Evolutionary conservation across 768 basidiomycete genomes (phyloP), one percentile per base, ranked within the genome.

Genomic region (Lyophyllum semitale): DNA sequence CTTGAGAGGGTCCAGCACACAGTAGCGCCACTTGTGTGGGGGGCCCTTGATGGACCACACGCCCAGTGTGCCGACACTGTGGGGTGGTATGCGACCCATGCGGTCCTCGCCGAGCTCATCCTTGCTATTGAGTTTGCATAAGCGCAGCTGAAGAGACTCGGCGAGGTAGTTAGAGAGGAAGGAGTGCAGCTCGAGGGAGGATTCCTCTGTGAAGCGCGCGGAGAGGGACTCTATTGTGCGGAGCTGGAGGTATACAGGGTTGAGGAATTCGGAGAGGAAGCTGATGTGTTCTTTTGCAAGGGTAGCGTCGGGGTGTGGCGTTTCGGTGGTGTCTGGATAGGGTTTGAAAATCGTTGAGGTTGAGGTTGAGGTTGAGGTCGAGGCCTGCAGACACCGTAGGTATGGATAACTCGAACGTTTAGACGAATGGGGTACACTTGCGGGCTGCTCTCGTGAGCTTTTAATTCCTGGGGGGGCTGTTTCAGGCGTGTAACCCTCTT

Each of bases 11-110:
- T 71, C 70, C 25, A 95, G 85, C 3, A 81, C 78, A 69, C 91
- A 89, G 77, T 95, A 98, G 30, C 96, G 91, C 82, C 92, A 93
- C 69, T 95, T 94, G 70, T 95, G 94, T 26, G 96, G 93, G 1
- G 96, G 96, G 2, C 95, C 94, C 63, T 84, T 84, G 65, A 91
- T 63, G 13, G 67, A 63, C 94, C 95, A 98, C 4, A 76, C 73
- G 29, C 73, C 72, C 17, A 60, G 51, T 17, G 71, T 71, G 13
- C 94, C 95, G 8, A 82, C 72, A 17, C 71, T 72, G 61, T 97
- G 94, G 11, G 81, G 64, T 0, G 93, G 88, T 47, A 95, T 77
- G 38, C 71, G 74, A 4, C 74, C 74, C 8, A 64, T 66, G 20
- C 89, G 85, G 32, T 76, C 71, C 8, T 76, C 76, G 33, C 78